A percentile compares a stretch with the other conserved stretches of the same genome.
These are phyloP conservation scores for Brettanomyces naardenensis DNA, from an alignment of 805 yeast genomes.

Conservation along the genomic window DNA sequence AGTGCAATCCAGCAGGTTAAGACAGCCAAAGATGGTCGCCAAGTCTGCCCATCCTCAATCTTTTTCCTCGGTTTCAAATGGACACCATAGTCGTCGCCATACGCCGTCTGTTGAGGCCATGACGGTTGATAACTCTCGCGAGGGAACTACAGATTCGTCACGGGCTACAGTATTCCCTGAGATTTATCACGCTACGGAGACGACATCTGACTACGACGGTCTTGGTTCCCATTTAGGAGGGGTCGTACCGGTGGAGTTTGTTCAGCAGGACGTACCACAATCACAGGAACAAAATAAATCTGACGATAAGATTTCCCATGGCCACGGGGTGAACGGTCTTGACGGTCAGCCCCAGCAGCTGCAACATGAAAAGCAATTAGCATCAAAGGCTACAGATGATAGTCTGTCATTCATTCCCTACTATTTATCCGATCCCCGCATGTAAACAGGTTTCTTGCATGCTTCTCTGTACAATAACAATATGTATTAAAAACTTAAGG, in stretches of 20 bases:
- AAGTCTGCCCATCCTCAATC: no score
- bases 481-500: no score
- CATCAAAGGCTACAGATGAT: background rate
- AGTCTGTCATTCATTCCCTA: background rate
- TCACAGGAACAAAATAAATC: background rate
- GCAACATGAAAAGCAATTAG: background rate
- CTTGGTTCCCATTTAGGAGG: background rate
- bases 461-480: no score
- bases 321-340: background rate
- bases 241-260: background rate
- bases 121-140: background rate
- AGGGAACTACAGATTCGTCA: background rate
- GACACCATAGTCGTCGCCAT: no score
- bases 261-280: background rate
- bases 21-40: background rate
- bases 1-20: constrained; percentile 1
- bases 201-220: background rate
- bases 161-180: background rate
- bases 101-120: background rate
- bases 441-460: no score
- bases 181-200: background rate
- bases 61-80: no score
- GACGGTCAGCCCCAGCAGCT: background rate
- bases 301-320: background rate
- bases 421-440: constrained; percentile 1